A percentile compares a stretch with the other conserved stretches of the same genome.
Conservation (phyloP, 2,329 filamentous ascomycete species). For the Colletotrichum sp. region DNA sequence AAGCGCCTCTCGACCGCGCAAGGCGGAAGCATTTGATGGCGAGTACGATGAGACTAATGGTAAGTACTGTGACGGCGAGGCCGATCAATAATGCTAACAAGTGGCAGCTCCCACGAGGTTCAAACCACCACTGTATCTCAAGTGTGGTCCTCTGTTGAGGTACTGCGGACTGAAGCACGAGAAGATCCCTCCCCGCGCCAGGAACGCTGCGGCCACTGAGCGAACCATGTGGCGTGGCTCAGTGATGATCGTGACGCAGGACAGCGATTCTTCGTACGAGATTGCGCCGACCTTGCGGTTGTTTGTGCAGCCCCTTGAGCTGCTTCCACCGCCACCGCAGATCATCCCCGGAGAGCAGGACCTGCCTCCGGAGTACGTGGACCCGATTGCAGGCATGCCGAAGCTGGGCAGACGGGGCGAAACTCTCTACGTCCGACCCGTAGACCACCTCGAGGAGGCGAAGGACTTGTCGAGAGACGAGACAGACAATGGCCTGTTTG, state of each 20-base stretch:
- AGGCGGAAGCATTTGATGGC: slow-evolving; percentile 69
- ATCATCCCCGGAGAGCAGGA: slow-evolving; percentile 68
- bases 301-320: slow-evolving; percentile 85
- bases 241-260: slow-evolving; percentile 93
- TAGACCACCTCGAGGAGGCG: slow-evolving; percentile 82
- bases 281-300: slow-evolving; percentile 80
- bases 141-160: slow-evolving; percentile 87
- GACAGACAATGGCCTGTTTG: slow-evolving; percentile 83
- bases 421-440: slow-evolving; percentile 85
- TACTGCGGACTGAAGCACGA: slow-evolving; percentile 85
- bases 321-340: slow-evolving; percentile 78
- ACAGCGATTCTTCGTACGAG: slow-evolving; percentile 82
- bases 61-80: slow-evolving; percentile 32
- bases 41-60: slow-evolving; percentile 70
- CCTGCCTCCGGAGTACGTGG: slow-evolving; percentile 81
- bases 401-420: slow-evolving; percentile 86
- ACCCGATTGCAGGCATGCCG: slow-evolving; percentile 85
- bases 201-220: slow-evolving; percentile 47
- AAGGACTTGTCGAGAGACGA: slow-evolving; percentile 82
- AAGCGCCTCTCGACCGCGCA: slow-evolving; percentile 55
- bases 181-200: slow-evolving; percentile 44
- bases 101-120: slow-evolving; percentile 72
- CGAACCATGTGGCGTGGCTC: slow-evolving; percentile 91
- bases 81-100: not conserved
- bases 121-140: slow-evolving; percentile 82